Base-by-base conservation (phyloP, 2,329 filamentous ascomycete genomes). In the Scedosporium dehoogii region DNA sequence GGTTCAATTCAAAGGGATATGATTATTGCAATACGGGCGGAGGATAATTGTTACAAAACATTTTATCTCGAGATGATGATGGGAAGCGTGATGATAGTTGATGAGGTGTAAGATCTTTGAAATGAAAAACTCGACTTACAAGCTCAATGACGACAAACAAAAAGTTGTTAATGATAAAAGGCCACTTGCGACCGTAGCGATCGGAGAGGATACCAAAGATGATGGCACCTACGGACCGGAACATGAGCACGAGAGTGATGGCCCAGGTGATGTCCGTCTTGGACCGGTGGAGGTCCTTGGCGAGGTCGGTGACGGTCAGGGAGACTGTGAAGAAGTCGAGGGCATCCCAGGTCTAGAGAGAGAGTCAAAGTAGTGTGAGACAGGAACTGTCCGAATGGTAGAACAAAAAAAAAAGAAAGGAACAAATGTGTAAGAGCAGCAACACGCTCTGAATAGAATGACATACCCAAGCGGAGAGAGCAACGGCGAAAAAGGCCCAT, bases 281-380 rank as follows among this genome's bases (percentile, higher is more conserved):
- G 59, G 76, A 77, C 18, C 73, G 75, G 64, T 68, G 69, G 62
- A 81, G 83, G 70, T 80, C 79, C 48, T 76, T 68, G 58, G 79
- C 81, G 25, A 92, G 77, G 74, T 91, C 91, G 67, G 82, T 81
- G 3, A 89, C 90, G 72, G 92, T 89, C 66, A 93, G 90, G 4
- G 86, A 89, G 7, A 93, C 79, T 27, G 90, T 88, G 73, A 92
- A 89, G 71, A 92, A 93, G 73, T 92, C 90, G 71, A 92, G 93
- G 3, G 90, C 89, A 72, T 93, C 90, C 63, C 89, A 89, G 1
- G 85, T 89, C 90, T 90, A 93, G 16, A 89, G 29, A 93, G 16
- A 89, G 29, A n/a, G 29, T 23, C 4, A 27, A 25, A 56, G 25
- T 4, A 25, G 14, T 21, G 10, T n/a, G 5, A 33, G 23, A 38